Percentiles rank a stretch among this genome's conserved stretches.
phyloP scores from a whole-genome alignment of 371 early-diverging fungal genomes.

The Gilbertella persicaria region DNA sequence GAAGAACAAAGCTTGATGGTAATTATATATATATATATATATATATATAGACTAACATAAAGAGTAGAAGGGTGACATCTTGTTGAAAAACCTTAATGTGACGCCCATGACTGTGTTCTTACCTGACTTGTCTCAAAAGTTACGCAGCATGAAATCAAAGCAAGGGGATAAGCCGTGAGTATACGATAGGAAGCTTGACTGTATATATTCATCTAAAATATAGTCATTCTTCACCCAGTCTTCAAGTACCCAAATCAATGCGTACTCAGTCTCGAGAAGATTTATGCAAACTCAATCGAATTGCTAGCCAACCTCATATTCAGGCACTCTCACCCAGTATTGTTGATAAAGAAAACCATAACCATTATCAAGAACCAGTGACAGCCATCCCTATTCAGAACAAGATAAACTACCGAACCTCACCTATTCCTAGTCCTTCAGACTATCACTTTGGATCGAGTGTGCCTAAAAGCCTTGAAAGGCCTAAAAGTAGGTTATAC shows the following conservation, averaged over 20 bases:
- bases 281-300: conserved; percentile 33
- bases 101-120: conserved; percentile 79
- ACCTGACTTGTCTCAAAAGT: conserved; percentile 35
- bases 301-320: conserved; percentile 46
- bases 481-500: conserved; percentile 30
- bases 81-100: conserved; percentile 61
- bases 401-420: conserved; percentile 38
- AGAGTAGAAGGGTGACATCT: conserved; percentile 47
- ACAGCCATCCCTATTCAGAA: conserved; percentile 76
- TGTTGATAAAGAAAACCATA: conserved; percentile 46
- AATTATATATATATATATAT: conserved; percentile 1
- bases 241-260: conserved; percentile 5
- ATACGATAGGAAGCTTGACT: too few relatives aligned
- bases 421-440: conserved; percentile 33
- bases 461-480: conserved; percentile 21
- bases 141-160: conserved; percentile 2
- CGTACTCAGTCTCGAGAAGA: conserved; percentile 20
- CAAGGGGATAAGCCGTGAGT: neutral
- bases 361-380: conserved; percentile 72
- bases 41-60: too few relatives aligned
- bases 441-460: conserved; percentile 30
- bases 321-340: conserved; percentile 28
- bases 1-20: conserved; percentile 29
- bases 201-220: neutral
- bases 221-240: neutral